These are phyloP conservation scores for Daldinia concentrica DNA, from an alignment of 495 filamentous ascomycete genomes.

Conservation along the genomic window DNA sequence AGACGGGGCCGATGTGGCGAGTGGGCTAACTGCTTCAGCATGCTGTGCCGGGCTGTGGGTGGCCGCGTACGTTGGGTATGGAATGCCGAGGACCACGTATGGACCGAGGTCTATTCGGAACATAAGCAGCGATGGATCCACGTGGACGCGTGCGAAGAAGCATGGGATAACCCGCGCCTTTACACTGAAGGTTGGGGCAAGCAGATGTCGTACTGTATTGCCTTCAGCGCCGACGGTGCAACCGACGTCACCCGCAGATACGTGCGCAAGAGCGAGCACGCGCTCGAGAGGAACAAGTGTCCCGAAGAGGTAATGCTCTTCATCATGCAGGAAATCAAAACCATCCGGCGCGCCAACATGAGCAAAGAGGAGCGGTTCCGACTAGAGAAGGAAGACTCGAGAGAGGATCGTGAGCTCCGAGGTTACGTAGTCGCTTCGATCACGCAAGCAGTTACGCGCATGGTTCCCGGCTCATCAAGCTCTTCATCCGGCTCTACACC, in stretches of 20 bases:
- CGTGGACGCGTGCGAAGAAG: conserved; percentile 92
- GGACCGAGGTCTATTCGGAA: conserved; percentile 97
- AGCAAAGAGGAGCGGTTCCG: conserved; percentile 81
- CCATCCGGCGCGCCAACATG: conserved; percentile 78
- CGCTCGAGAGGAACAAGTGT: conserved; percentile 73
- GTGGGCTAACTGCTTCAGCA: conserved; percentile 99
- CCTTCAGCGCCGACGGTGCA: conserved; percentile 94
- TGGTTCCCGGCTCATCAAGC: conserved; percentile 49
- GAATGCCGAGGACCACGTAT: conserved; percentile 97
- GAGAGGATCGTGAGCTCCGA: conserved; percentile 85
- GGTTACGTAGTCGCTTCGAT: conserved; percentile 77
- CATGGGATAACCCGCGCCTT: conserved; percentile 92
- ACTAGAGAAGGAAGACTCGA: conserved; percentile 87
- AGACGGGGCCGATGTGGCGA: conserved; percentile 87
- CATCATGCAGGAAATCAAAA: conserved; percentile 88
- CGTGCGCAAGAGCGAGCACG: conserved; percentile 80
- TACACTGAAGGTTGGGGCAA: conserved; percentile 96
- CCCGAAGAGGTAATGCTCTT: conserved; percentile 90
- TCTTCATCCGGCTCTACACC: conserved; percentile 38
- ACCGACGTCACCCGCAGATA: conserved; percentile 97
- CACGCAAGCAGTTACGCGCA: conserved; percentile 62
- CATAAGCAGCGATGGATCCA: conserved; percentile 96
- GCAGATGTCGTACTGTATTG: conserved; percentile 95
- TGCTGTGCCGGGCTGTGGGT: conserved; percentile 94
- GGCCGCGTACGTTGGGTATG: conserved; percentile 96